Evolutionary conservation across 31 red algal species (phyloP).

Genomic region (Pterothamnion heteromorphum): DNA sequence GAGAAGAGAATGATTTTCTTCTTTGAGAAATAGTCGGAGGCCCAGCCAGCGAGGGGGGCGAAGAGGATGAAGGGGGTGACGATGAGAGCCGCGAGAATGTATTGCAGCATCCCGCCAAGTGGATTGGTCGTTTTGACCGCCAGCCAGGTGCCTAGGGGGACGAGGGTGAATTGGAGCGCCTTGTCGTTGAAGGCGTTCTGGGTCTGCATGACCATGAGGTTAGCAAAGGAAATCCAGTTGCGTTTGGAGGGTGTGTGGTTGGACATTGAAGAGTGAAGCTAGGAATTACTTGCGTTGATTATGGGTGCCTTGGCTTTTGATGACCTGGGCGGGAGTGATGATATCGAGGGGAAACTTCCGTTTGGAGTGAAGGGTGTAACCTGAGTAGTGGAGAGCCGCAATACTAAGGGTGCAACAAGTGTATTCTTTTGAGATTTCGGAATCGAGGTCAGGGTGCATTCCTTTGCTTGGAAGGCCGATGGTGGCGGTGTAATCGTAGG

Average conservation of each 20-base stretch:
- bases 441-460: not conserved
- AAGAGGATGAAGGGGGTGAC: not conserved
- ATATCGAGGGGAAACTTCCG: not conserved
- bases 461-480: not conserved
- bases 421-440: not conserved
- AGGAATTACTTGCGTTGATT: too few relatives aligned
- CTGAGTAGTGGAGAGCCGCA: not conserved
- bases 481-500: not conserved
- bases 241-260: not conserved
- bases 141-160: not conserved
- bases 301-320: not conserved
- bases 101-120: not conserved
- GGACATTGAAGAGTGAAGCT: too few relatives aligned
- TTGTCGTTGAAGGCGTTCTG: constrained; percentile 1
- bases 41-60: not conserved
- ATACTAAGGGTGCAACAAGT: not conserved
- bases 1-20: not conserved
- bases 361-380: not conserved
- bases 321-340: not conserved
- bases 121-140: too few relatives aligned
- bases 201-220: not conserved
- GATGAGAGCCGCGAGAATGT: not conserved
- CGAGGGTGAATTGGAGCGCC: not conserved
- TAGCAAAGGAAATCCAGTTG: not conserved
- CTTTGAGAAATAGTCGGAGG: not conserved